A percentile compares a stretch with the other conserved stretches of the same genome.
Evolutionary conservation across 371 early-diverging fungal species (phyloP).

Genomic region (Syncephalis fuscata): DNA sequence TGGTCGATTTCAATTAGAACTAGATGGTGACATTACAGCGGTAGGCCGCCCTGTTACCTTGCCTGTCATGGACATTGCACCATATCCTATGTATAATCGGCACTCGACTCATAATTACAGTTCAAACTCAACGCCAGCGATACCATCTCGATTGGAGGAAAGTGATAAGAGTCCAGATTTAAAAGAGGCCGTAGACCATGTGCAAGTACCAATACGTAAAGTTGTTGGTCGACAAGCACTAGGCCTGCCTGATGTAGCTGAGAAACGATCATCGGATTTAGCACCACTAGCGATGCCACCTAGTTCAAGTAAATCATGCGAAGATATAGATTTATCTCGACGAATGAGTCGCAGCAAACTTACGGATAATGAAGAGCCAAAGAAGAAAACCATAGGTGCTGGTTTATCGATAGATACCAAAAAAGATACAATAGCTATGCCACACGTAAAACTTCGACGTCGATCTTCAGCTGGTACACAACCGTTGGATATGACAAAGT

Average conservation of each 20-base stretch:
- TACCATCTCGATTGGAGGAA: too few relatives aligned
- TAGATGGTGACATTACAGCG: constrained; percentile 55
- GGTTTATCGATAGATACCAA: too few relatives aligned
- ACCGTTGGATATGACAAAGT: too few relatives aligned
- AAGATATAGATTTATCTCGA: too few relatives aligned
- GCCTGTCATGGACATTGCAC: constrained; percentile 11
- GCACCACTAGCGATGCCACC: neutral
- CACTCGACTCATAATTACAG: constrained; percentile 6
- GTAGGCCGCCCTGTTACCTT: constrained; percentile 47
- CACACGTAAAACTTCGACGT: too few relatives aligned
- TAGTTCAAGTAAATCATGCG: neutral
- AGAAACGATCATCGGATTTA: neutral
- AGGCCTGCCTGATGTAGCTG: constrained; percentile 3
- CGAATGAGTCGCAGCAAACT: too few relatives aligned
- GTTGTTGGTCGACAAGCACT: constrained; percentile 9
- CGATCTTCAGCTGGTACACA: too few relatives aligned
- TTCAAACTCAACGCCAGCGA: constrained; percentile 7
- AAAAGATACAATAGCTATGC: too few relatives aligned
- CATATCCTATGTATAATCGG: constrained; percentile 10
- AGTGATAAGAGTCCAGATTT: too few relatives aligned
- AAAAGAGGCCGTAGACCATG: neutral
- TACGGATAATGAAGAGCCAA: too few relatives aligned
- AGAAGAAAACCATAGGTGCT: too few relatives aligned
- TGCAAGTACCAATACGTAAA: constrained; percentile 9
- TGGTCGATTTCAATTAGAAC: constrained; percentile 55